Conservation (phyloP, 106 monocot genomes). For the Amphibolis antarctica region DNA sequence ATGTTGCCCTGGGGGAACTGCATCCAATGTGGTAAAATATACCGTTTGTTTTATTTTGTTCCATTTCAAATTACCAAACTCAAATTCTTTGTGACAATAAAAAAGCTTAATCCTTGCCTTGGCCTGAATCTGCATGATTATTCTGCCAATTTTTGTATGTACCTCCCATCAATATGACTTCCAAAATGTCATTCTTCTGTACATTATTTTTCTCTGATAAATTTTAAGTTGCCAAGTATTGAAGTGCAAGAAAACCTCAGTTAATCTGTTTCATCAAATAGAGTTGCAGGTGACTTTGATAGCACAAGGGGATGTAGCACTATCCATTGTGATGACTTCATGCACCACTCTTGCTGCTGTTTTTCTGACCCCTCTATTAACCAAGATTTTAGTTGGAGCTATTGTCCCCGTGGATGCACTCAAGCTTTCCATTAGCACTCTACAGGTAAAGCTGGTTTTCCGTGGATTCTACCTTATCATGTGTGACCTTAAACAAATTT, state of each 20-base stretch:
- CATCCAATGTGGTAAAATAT: constrained; percentile 57
- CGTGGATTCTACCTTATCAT: background rate
- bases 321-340: constrained; percentile 64
- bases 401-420: constrained; percentile 58
- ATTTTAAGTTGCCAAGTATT: background rate
- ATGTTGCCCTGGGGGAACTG: constrained; percentile 75
- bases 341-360: constrained; percentile 69
- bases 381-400: constrained; percentile 53
- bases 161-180: too few relatives aligned
- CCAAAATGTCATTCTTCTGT: too few relatives aligned
- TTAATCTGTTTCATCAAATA: constrained; percentile 26
- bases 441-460: constrained; percentile 36
- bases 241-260: too few relatives aligned
- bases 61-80: background rate
- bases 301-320: constrained; percentile 57
- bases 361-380: constrained; percentile 55
- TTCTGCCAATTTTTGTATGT: too few relatives aligned
- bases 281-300: constrained; percentile 66
- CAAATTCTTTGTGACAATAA: background rate
- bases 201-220: too few relatives aligned
- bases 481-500: background rate
- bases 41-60: background rate
- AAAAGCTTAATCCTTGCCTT: too few relatives aligned
- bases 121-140: too few relatives aligned
- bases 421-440: constrained; percentile 55